Percentiles rank a stretch among this genome's conserved stretches.
Evolutionary conservation across 2,329 filamentous ascomycete genomes (phyloP).

Genomic region (Pseudodiploospora longispora): DNA sequence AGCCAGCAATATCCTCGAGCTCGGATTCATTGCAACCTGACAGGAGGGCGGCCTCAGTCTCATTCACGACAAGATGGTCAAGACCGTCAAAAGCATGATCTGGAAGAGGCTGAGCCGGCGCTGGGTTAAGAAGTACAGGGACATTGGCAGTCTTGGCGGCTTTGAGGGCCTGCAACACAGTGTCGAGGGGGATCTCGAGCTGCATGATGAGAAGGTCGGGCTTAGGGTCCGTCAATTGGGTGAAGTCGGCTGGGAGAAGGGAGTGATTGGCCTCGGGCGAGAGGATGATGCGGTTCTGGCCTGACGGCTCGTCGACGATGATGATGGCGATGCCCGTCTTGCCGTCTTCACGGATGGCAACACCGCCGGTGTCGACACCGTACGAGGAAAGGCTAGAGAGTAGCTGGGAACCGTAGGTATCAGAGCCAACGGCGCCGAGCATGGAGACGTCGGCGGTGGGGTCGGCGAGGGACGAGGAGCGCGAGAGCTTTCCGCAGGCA

Average conservation of each 20-base stretch:
- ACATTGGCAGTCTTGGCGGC: slow-evolving; percentile 41
- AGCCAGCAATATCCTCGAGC: slow-evolving; percentile 37
- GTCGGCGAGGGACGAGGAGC: slow-evolving; percentile 32
- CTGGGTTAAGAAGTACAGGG: slow-evolving; percentile 75
- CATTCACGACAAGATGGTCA: slow-evolving; percentile 79
- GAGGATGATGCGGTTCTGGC: slow-evolving; percentile 70
- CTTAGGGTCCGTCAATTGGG: slow-evolving; percentile 21
- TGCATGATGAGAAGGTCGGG: slow-evolving; percentile 67
- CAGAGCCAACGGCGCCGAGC: slow-evolving; percentile 65
- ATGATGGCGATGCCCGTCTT: slow-evolving; percentile 69
- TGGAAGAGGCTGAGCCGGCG: slow-evolving; percentile 64
- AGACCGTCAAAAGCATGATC: slow-evolving; percentile 57
- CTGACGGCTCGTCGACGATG: slow-evolving; percentile 62
- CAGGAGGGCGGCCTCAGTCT: slow-evolving; percentile 76
- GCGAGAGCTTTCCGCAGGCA: slow-evolving; percentile 74
- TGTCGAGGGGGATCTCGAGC: slow-evolving; percentile 64
- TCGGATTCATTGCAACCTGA: slow-evolving; percentile 45
- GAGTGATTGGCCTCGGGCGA: slow-evolving; percentile 62
- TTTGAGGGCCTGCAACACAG: slow-evolving; percentile 53
- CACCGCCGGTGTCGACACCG: slow-evolving; percentile 52
- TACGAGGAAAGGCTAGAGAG: slow-evolving; percentile 48
- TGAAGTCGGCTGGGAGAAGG: slow-evolving; percentile 29
- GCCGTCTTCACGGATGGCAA: slow-evolving; percentile 34
- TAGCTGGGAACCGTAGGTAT: slow-evolving; percentile 57
- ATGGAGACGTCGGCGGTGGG: slow-evolving; percentile 48